Evolutionary conservation across 2,329 filamentous ascomycete species (phyloP).

Genomic region (Davidsoniella eucalypti): DNA sequence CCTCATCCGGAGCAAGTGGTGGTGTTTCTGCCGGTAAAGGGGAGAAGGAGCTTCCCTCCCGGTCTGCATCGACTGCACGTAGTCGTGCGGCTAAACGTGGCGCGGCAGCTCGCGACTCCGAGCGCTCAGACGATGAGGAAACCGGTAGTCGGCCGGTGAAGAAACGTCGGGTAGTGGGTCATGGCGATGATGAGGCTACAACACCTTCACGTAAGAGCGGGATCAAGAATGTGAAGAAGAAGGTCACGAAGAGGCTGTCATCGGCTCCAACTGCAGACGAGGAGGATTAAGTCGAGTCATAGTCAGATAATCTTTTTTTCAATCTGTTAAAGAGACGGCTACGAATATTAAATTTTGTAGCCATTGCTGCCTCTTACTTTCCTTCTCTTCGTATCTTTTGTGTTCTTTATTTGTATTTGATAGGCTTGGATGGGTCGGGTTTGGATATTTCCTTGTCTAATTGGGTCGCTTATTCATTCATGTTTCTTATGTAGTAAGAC

Average conservation of each 20-base stretch:
- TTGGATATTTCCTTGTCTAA: background rate
- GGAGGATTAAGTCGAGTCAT: background rate
- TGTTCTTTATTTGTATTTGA: background rate
- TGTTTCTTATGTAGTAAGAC: too few relatives aligned
- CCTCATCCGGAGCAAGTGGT: constrained; percentile 24
- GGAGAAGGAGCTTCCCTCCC: constrained; percentile 22
- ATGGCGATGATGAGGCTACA: constrained; percentile 19
- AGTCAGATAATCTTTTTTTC: background rate
- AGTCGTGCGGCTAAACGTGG: constrained; percentile 20
- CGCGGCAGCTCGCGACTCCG: constrained; percentile 21
- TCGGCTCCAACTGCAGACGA: constrained; percentile 1
- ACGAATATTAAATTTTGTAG: too few relatives aligned
- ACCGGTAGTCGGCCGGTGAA: constrained; percentile 6
- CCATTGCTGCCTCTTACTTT: too few relatives aligned
- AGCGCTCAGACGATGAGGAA: constrained; percentile 10
- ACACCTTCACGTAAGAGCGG: constrained; percentile 15
- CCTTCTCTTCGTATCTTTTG: background rate
- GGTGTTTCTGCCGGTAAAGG: constrained; percentile 19
- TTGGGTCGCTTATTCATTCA: too few relatives aligned
- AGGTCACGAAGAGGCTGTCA: constrained; percentile 4
- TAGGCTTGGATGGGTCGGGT: background rate
- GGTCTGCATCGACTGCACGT: constrained; percentile 16
- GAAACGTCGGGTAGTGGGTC: constrained; percentile 19
- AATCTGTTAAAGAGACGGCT: background rate
- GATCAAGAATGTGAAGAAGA: constrained; percentile 11